Conservation (phyloP, 805 yeast genomes). For the Saccharomycopsis schoenii region DNA sequence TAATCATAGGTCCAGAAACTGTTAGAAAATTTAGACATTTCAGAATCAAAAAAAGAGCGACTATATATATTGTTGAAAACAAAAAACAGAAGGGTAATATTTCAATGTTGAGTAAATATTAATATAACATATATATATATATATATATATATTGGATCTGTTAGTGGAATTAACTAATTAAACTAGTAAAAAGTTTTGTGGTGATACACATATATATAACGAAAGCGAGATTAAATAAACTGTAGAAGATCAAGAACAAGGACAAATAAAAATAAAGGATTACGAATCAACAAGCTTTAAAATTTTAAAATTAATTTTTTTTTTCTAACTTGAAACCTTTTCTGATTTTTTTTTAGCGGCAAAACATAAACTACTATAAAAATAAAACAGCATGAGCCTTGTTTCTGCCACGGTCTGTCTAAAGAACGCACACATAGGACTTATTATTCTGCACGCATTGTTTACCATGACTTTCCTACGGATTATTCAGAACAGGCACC, state of each 20-base stretch:
- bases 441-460: background rate
- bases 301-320: background rate
- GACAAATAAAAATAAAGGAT: background rate
- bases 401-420: background rate
- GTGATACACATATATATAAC: background rate
- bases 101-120: background rate
- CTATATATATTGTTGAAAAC: background rate
- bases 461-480: background rate
- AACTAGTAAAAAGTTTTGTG: background rate
- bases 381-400: background rate
- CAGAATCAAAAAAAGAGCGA: background rate
- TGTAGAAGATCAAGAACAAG: background rate
- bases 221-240: background rate
- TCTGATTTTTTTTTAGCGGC: background rate
- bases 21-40: conserved; percentile 54
- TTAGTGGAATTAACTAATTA: too few species aligned
- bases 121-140: too few species aligned
- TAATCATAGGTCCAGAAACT: conserved; percentile 71
- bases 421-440: background rate
- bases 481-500: background rate
- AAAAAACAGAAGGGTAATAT: background rate
- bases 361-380: background rate
- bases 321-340: background rate
- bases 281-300: background rate
- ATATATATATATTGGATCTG: too few species aligned